Evolutionary conservation across 768 basidiomycete genomes (phyloP).

Genomic region (Phylloporus arenicola): DNA sequence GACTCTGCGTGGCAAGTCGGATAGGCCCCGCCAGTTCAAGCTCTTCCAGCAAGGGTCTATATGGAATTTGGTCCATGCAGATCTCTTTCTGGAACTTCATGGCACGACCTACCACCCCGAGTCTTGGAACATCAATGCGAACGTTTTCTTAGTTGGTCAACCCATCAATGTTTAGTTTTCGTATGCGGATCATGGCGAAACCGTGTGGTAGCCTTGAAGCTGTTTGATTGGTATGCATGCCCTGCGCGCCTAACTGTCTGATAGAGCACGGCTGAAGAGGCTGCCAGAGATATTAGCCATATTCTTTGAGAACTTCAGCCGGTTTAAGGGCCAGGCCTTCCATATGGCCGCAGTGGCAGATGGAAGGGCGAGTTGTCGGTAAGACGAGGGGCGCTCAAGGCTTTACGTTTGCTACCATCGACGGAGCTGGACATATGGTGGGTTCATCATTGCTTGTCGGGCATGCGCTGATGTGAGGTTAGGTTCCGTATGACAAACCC

Average conservation of each 20-base stretch:
- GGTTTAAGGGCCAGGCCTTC: conserved; percentile 62
- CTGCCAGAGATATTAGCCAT: conserved; percentile 61
- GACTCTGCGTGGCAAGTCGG: neutral
- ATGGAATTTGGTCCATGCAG: conserved; percentile 77
- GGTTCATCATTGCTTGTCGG: conserved; percentile 2
- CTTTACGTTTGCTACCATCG: conserved; percentile 63
- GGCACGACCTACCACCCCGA: conserved; percentile 51
- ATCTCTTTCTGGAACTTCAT: conserved; percentile 44
- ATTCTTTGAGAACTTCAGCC: conserved; percentile 68
- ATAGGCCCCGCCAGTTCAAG: conserved; percentile 46
- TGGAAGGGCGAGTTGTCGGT: conserved; percentile 45
- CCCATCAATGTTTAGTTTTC: conserved; percentile 44
- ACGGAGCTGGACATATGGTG: conserved; percentile 76
- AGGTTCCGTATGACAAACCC: conserved; percentile 64
- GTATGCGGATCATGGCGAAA: conserved; percentile 39
- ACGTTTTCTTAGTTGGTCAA: conserved; percentile 44
- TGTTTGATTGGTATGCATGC: neutral
- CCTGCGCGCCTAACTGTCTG: neutral
- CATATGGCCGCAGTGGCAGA: conserved; percentile 64
- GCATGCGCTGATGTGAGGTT: neutral
- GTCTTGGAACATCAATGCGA: conserved; percentile 64
- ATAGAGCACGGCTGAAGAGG: conserved; percentile 60
- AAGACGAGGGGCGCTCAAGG: conserved; percentile 51
- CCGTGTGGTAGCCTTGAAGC: conserved; percentile 35
- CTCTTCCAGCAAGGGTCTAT: conserved; percentile 60